Base-by-base conservation (phyloP, 164 flowering plant species). In the Warburgia ugandensis region DNA sequence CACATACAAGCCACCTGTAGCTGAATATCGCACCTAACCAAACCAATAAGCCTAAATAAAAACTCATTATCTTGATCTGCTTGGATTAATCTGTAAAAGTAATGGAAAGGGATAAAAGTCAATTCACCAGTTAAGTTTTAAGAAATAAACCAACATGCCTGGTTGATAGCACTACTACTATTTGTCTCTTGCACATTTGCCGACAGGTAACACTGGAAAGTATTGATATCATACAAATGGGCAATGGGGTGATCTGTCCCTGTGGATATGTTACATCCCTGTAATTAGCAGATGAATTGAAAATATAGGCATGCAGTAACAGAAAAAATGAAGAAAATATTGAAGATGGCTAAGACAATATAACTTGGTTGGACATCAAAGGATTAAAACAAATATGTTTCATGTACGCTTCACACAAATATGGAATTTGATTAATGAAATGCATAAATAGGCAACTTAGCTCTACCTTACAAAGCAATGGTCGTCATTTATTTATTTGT, bases 171-270 rank as follows among this genome's bases (percentile, higher is more conserved):
- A 47, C 75, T 88, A 62, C 62, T 79, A 39, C 28, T 57, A 45
- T 75, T 77, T 37, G 66, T 71, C 17, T 84, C 94, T 58, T 74
- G 80, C 27, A 54, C 73, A 68, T 69, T 76, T 48, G 84, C 69
- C 47, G 94, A 72, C 32, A 88, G 71, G 59, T 74, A 84, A 67
- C 94, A 88, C 52, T 83, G 87, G 55, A 80, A 88, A 33, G 96
- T 88, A 58, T 77, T 88, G 60, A 88, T 66, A 68, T 88, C 96
- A 42, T 88, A 88, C 67, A 88, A 68, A 66, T 82, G 96, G 8
- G 94, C 59, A 54, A 83, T 76, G 31, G 71, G 78, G 70, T 88
- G 96, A 71, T 84, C 96, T 25, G 91, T 88, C 44, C 94, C 94
- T 87, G 87, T 41, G 57, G 54, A 51, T 45, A 36, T 54, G 29